phyloP scores from a whole-genome alignment of 345 rosid genomes.

The Linum tenue region DNA sequence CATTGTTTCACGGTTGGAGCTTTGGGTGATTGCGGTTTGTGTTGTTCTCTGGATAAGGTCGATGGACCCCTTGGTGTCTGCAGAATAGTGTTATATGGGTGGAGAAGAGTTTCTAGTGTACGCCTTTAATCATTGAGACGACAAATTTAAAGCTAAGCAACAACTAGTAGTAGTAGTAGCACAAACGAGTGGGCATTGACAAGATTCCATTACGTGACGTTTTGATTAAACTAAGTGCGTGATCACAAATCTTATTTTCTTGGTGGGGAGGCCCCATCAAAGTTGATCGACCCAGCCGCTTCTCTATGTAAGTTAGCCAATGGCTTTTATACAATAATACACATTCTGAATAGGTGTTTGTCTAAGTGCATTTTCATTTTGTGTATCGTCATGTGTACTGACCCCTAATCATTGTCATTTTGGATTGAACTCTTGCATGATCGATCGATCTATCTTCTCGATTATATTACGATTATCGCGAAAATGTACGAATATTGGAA shows the following conservation, averaged over 20 bases:
- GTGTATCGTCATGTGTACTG: not conserved
- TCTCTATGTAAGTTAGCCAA: conserved; percentile 9
- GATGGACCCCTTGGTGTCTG: no score
- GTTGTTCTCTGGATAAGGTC: no score
- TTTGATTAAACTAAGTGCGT: conserved; percentile 1
- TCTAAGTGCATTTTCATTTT: no score
- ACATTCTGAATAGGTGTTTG: not conserved
- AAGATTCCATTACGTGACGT: conserved; percentile 13
- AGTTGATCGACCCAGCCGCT: conserved; percentile 1
- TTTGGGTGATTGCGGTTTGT: no score
- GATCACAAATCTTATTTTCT: not conserved
- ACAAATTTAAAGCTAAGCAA: not conserved
- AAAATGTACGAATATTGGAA: no score
- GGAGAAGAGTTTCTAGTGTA: no score
- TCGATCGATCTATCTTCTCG: no score
- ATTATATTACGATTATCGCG: no score
- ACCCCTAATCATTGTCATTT: not conserved
- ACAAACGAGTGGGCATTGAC: not conserved
- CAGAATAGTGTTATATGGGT: no score
- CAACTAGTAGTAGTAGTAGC: no score
- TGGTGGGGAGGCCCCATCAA: conserved; percentile 6
- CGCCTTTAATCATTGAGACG: not conserved
- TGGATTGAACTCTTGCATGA: no score
- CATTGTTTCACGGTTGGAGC: no score
- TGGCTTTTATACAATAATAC: conserved; percentile 6